Evolutionary conservation across 495 filamentous ascomycete species (phyloP).

Genomic region (Aspergillus conjunctus): DNA sequence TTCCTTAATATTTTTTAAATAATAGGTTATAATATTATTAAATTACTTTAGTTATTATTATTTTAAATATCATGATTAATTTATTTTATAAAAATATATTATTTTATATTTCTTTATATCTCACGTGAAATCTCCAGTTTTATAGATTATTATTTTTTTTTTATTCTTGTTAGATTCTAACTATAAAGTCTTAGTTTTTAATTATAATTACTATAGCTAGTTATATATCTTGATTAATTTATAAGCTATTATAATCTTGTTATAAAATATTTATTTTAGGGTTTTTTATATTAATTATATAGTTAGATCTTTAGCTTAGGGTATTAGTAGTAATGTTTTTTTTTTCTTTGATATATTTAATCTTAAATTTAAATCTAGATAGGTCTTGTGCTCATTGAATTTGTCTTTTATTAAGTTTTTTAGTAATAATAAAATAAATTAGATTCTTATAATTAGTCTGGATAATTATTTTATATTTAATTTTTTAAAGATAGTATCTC

Average conservation of each 20-base stretch:
- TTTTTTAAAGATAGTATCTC: not conserved
- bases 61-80: not conserved
- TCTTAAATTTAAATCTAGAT: not conserved
- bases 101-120: not conserved
- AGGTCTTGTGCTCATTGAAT: too few species aligned
- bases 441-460: slow-evolving; percentile 1
- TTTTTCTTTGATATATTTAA: slow-evolving; percentile 6
- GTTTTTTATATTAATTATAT: slow-evolving; percentile 5
- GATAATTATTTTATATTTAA: not conserved
- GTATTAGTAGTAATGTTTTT: not conserved
- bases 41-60: too few species aligned
- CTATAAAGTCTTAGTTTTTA: too few species aligned
- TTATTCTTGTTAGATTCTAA: not conserved
- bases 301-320: too few species aligned
- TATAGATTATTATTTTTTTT: slow-evolving; percentile 1
- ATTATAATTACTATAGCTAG: too few species aligned
- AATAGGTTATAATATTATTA: slow-evolving; percentile 1
- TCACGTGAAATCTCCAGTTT: not conserved
- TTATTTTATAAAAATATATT: not conserved
- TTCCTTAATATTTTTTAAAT: slow-evolving; percentile 5
- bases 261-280: not conserved
- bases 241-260: too few species aligned
- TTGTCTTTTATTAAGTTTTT: too few species aligned
- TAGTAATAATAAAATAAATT: too few species aligned
- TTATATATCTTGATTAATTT: too few species aligned